A percentile compares a stretch with the other conserved stretches of the same genome.
These are phyloP conservation scores for Nothomitra cinnamomea DNA, from an alignment of 2,329 filamentous ascomycete genomes.

Conservation along the genomic window DNA sequence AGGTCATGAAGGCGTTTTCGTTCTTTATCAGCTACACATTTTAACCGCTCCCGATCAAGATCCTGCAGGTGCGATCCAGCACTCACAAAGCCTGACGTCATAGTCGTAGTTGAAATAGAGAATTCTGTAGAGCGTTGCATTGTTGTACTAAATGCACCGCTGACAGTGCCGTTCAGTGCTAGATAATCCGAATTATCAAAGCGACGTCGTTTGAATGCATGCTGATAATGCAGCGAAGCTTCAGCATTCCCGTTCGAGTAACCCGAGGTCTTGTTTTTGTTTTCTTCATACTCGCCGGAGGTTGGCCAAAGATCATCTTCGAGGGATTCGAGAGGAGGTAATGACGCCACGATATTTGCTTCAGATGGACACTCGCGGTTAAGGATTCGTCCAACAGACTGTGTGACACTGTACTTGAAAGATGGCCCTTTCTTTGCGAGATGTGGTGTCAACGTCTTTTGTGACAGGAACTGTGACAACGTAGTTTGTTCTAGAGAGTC, in stretches of 20 bases:
- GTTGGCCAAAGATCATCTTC: slow-evolving; percentile 55
- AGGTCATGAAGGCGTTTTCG: slow-evolving; percentile 6
- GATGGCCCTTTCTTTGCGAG: slow-evolving; percentile 51
- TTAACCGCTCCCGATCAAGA: slow-evolving; percentile 15
- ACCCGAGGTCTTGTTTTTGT: slow-evolving; percentile 34
- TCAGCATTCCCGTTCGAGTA: slow-evolving; percentile 37
- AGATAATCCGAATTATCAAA: not conserved
- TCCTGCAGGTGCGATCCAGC: slow-evolving; percentile 13
- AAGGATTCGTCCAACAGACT: slow-evolving; percentile 55
- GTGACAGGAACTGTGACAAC: slow-evolving; percentile 55
- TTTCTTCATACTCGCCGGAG: slow-evolving; percentile 35
- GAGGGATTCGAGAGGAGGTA: slow-evolving; percentile 31
- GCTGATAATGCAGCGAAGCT: slow-evolving; percentile 13
- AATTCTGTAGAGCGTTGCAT: slow-evolving; percentile 16
- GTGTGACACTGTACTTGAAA: slow-evolving; percentile 44
- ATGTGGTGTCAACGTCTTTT: slow-evolving; percentile 31
- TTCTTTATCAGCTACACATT: slow-evolving; percentile 11
- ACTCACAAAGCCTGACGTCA: slow-evolving; percentile 15
- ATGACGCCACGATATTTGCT: slow-evolving; percentile 33
- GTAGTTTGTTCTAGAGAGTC: slow-evolving; percentile 35
- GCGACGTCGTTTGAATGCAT: not conserved
- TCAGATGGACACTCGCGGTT: slow-evolving; percentile 41
- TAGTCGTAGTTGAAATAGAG: slow-evolving; percentile 13
- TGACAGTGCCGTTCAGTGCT: slow-evolving; percentile 6
- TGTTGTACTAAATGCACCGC: slow-evolving; percentile 9